phyloP scores from a whole-genome alignment of 306 rosid genomes.

The Potentilla sterilis region DNA sequence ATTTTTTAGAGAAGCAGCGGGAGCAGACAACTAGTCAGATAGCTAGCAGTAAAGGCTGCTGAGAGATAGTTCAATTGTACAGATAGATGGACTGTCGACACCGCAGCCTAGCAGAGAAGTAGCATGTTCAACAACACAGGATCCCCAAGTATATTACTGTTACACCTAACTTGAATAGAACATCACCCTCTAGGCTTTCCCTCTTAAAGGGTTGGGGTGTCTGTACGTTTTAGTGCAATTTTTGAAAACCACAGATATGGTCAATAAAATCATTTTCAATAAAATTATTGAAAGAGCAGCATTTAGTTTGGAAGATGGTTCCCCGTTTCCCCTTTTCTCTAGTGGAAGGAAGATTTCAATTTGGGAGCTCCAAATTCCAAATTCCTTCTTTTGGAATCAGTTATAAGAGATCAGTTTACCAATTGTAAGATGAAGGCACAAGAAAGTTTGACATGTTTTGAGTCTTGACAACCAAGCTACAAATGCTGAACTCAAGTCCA shows the following conservation, averaged over 20 bases:
- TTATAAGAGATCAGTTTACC: too few species aligned
- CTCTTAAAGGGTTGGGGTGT: neutral
- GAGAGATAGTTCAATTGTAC: conserved; percentile 14
- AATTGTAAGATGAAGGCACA: too few species aligned
- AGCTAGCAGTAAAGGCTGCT: neutral
- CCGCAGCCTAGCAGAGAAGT: neutral
- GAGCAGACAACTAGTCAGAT: neutral
- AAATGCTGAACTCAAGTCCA: too few species aligned
- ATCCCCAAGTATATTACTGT: neutral
- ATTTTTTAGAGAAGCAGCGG: conserved; percentile 25
- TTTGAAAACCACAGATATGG: neutral
- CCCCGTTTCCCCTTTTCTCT: neutral
- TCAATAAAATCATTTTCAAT: neutral
- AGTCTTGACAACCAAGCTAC: too few species aligned
- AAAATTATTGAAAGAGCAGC: neutral
- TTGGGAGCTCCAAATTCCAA: neutral
- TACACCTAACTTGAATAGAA: neutral
- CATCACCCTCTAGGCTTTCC: neutral
- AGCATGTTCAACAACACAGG: neutral
- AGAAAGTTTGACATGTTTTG: too few species aligned
- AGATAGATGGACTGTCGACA: conserved; percentile 19
- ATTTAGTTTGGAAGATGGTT: neutral
- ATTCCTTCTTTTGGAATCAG: too few species aligned
- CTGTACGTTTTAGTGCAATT: neutral
- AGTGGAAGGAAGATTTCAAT: neutral